phyloP scores from a whole-genome alignment of 2,329 filamentous ascomycete genomes.

The Diaporthe citrichinensis region DNA sequence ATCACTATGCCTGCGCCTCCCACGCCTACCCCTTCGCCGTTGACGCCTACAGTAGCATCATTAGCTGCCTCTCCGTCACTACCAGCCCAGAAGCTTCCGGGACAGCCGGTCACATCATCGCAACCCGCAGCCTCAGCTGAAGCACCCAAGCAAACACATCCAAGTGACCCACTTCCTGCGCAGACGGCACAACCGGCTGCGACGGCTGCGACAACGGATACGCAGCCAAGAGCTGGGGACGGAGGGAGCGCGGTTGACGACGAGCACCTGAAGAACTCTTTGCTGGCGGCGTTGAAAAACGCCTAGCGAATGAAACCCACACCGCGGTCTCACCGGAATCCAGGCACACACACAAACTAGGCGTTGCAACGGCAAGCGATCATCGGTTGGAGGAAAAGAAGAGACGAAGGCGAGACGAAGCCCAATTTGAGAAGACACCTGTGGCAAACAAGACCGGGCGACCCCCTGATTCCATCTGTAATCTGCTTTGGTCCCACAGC shows the following conservation, averaged over 20 bases:
- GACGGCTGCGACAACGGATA: neutral
- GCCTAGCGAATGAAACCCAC: neutral
- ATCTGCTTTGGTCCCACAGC: conserved; percentile 2
- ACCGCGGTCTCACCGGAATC: too few species aligned
- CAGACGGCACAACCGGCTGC: conserved; percentile 35
- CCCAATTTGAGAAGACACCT: neutral
- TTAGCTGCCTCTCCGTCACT: conserved; percentile 28
- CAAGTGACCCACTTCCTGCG: conserved; percentile 35
- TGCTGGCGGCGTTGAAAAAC: conserved; percentile 34
- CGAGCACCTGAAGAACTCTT: conserved; percentile 26
- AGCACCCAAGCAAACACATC: conserved; percentile 36
- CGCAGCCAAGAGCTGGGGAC: neutral
- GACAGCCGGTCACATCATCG: conserved; percentile 11
- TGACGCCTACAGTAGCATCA: conserved; percentile 29
- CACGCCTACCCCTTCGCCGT: conserved; percentile 8
- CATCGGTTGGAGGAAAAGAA: neutral
- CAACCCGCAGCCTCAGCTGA: conserved; percentile 38
- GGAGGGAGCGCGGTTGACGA: conserved; percentile 20
- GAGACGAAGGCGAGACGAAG: conserved; percentile 26
- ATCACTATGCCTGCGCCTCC: conserved; percentile 31
- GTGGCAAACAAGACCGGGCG: conserved; percentile 33
- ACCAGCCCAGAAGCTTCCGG: conserved; percentile 36
- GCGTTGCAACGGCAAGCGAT: conserved; percentile 34
- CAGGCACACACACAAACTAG: conserved; percentile 8
- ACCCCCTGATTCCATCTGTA: conserved; percentile 7